Conservation (phyloP, 2,329 filamentous ascomycete genomes). For the Fusarium beomiforme region DNA sequence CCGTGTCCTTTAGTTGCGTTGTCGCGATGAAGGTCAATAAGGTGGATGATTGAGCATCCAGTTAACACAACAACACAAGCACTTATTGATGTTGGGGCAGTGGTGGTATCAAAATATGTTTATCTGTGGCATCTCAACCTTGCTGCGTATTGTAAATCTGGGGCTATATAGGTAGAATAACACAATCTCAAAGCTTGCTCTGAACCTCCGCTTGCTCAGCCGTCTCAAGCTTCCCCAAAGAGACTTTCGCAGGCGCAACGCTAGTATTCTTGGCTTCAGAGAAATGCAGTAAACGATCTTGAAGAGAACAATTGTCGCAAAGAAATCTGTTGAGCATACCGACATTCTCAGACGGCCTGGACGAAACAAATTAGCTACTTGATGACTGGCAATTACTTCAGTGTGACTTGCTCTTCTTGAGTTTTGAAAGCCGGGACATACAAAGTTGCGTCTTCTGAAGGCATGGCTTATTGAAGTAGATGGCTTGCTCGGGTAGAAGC, state of each 20-base stretch:
- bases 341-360: not conserved
- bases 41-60: not conserved
- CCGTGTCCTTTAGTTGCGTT: rapidly evolving
- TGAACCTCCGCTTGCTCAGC: not conserved
- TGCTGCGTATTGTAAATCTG: too few species aligned
- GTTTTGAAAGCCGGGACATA: rapidly evolving
- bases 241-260: rapidly evolving
- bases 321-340: constrained; percentile 16
- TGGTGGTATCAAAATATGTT: too few species aligned
- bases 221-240: not conserved
- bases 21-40: not conserved
- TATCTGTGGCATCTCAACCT: too few species aligned
- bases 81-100: too few species aligned
- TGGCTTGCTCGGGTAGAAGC: not conserved
- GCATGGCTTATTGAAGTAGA: not conserved
- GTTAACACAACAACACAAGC: not conserved
- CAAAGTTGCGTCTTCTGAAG: rapidly evolving
- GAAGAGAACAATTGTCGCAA: constrained; percentile 13
- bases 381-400: not conserved
- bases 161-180: not conserved
- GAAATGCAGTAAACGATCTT: constrained; percentile 11
- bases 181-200: not conserved
- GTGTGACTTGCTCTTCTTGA: not conserved
- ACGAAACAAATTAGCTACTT: not conserved
- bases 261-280: rapidly evolving